phyloP scores from a whole-genome alignment of 139 green algal genomes.

The Gonium pectorale region DNA sequence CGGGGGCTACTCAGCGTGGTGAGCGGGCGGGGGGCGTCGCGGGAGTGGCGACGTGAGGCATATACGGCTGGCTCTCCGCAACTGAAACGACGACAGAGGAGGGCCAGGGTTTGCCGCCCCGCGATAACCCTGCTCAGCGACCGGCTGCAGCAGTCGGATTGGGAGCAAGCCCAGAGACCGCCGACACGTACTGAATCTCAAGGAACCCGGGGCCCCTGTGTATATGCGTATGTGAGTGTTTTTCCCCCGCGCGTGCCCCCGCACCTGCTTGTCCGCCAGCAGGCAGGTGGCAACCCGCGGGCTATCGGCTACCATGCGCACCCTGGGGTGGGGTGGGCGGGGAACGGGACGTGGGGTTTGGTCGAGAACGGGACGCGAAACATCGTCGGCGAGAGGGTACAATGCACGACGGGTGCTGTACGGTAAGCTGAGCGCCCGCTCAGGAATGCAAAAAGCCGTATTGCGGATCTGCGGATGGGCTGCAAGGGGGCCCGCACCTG shows the following conservation, averaged over 20 bases:
- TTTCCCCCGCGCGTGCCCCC: not conserved
- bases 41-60: no score
- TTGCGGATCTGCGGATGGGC: not conserved
- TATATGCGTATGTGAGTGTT: no score
- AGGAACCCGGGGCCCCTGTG: no score
- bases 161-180: not conserved
- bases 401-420: no score
- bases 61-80: no score
- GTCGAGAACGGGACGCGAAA: not conserved
- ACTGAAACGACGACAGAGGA: not conserved
- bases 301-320: not conserved
- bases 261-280: not conserved
- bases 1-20: not conserved
- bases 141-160: not conserved
- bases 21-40: no score
- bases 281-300: conserved; percentile 15
- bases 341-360: not conserved
- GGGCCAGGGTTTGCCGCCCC: not conserved
- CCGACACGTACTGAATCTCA: no score
- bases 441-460: not conserved
- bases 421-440: not conserved
- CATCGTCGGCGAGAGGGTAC: no score
- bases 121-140: not conserved
- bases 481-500: not conserved
- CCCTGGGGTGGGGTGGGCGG: not conserved